Evolutionary conservation across 306 rosid genomes (phyloP).

Genomic region (Corylus heterophylla): DNA sequence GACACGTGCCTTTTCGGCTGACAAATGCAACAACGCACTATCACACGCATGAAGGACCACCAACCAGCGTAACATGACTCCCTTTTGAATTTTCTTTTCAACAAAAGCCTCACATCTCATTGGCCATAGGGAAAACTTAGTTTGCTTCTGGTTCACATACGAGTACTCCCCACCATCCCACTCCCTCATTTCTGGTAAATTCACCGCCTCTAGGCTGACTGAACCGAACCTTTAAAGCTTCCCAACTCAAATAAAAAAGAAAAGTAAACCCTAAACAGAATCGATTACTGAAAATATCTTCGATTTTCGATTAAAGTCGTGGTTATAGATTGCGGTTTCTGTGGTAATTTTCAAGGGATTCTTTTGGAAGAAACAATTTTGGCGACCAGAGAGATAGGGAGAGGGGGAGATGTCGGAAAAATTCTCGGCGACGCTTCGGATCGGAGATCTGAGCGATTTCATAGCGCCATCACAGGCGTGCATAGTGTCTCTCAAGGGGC

Average conservation of each 20-base stretch:
- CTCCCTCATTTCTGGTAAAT: not conserved
- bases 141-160: not conserved
- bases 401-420: constrained; percentile 68
- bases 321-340: not conserved
- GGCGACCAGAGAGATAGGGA: not conserved
- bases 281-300: not conserved
- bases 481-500: constrained; percentile 85
- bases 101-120: not conserved
- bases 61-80: not conserved
- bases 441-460: constrained; percentile 90
- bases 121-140: not conserved
- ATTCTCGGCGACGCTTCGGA: constrained; percentile 85
- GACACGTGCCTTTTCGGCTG: constrained; percentile 10
- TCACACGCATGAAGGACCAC: not conserved
- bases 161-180: not conserved
- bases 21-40: too few species aligned
- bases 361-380: not conserved
- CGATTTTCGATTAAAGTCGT: not conserved
- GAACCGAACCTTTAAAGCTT: not conserved
- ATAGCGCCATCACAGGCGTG: constrained; percentile 92
- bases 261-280: constrained; percentile 17
- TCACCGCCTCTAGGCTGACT: constrained; percentile 30
- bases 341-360: not conserved
- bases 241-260: not conserved
- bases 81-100: not conserved